These are phyloP conservation scores for Podospora sp. DNA, from an alignment of 495 filamentous ascomycete species.

Conservation along the genomic window DNA sequence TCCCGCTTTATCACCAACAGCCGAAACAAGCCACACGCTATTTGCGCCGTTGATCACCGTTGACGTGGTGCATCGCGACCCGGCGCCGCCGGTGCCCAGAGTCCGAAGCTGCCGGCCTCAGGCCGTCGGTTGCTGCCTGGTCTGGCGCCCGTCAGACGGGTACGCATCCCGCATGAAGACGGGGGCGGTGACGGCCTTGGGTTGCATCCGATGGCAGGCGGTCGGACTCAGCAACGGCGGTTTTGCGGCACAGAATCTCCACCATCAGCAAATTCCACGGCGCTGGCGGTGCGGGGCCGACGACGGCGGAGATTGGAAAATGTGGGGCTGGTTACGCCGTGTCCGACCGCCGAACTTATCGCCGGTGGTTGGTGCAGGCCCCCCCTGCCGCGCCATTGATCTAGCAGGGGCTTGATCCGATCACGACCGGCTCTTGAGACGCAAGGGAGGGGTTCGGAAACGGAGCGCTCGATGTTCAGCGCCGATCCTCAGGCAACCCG, in stretches of 20 bases:
- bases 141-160: slow-evolving; percentile 4
- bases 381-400: not conserved
- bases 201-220: slow-evolving; percentile 1
- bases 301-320: not conserved
- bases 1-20: slow-evolving; percentile 4
- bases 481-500: not conserved
- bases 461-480: not conserved
- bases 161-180: slow-evolving; percentile 11
- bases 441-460: not conserved
- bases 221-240: not conserved
- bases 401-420: not conserved
- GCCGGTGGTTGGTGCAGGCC: not conserved
- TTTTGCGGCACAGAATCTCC: not conserved
- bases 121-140: slow-evolving; percentile 6
- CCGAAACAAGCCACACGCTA: slow-evolving; percentile 5
- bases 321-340: not conserved
- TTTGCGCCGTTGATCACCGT: not conserved
- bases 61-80: slow-evolving; percentile 2
- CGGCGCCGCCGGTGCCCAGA: not conserved
- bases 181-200: not conserved
- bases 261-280: not conserved
- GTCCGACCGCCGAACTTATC: not conserved
- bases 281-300: not conserved
- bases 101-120: not conserved
- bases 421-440: not conserved